Evolutionary conservation across 75 land plant genomes (phyloP).

Genomic region (Cunninghamia lanceolata): DNA sequence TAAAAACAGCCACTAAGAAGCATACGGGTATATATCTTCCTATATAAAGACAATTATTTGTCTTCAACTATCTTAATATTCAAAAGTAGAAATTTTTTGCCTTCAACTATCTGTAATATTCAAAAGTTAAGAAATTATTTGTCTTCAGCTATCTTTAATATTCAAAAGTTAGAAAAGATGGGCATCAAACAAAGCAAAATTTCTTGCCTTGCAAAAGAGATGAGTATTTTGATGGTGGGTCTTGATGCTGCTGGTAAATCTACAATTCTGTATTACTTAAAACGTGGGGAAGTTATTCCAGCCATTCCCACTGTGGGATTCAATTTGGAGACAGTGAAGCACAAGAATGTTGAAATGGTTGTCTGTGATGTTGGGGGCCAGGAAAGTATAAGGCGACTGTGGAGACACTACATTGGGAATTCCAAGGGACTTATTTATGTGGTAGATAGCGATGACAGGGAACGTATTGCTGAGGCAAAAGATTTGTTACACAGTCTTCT

Average conservation of each 20-base stretch:
- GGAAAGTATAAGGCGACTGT: background rate
- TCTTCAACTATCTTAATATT: too few species aligned
- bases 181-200: too few species aligned
- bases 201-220: background rate
- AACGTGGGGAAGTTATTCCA: constrained; percentile 14
- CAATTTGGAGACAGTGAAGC: constrained; percentile 20
- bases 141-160: too few species aligned
- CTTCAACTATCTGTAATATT: too few species aligned
- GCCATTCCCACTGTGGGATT: constrained; percentile 27
- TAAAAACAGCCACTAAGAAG: too few species aligned
- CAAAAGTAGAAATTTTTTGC: too few species aligned
- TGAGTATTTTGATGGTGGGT: constrained; percentile 18
- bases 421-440: background rate
- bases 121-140: too few species aligned
- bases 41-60: too few species aligned
- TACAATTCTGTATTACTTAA: constrained; percentile 20
- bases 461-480: background rate
- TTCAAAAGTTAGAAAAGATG: too few species aligned
- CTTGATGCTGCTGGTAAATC: constrained; percentile 25
- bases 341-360: constrained; percentile 13
- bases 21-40: too few species aligned
- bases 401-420: background rate
- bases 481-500: background rate
- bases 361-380: constrained; percentile 39
- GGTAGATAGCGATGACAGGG: background rate